Conservation (phyloP, 768 basidiomycete species). For the Termitomyces sp. region DNA sequence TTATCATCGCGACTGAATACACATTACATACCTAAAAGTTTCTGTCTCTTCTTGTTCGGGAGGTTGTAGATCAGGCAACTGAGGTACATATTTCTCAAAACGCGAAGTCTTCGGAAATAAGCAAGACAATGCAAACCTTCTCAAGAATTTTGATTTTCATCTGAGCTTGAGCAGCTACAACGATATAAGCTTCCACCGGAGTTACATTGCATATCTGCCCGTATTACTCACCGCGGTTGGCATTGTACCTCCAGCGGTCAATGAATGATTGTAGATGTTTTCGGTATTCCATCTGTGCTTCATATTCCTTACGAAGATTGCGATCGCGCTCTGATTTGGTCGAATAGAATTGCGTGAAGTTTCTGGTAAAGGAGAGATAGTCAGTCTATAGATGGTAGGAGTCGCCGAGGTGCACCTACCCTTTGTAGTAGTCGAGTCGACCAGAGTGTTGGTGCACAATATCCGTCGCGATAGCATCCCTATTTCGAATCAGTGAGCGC, state of each 20-base stretch:
- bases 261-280: conserved; percentile 97
- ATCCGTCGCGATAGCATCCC: conserved; percentile 95
- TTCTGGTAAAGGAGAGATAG: conserved; percentile 39
- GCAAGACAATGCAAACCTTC: conserved; percentile 44
- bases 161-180: conserved; percentile 81
- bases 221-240: conserved; percentile 67
- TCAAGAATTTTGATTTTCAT: conserved; percentile 73
- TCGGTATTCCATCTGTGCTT: conserved; percentile 92
- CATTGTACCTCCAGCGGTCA: conserved; percentile 97
- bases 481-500: conserved; percentile 18
- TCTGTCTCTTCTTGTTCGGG: conserved; percentile 93
- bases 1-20: not conserved
- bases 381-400: not conserved
- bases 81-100: not conserved
- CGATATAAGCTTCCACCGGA: not conserved
- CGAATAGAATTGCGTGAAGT: conserved; percentile 98
- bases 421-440: conserved; percentile 96
- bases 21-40: conserved; percentile 67
- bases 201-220: not conserved
- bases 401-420: conserved; percentile 37
- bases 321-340: conserved; percentile 94
- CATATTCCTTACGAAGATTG: conserved; percentile 92
- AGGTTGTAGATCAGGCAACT: conserved; percentile 91
- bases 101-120: not conserved
- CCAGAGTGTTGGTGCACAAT: conserved; percentile 95